Evolutionary conservation across 176 grass and related monocot genomes (phyloP).

Genomic region (Pontederia crassipes): DNA sequence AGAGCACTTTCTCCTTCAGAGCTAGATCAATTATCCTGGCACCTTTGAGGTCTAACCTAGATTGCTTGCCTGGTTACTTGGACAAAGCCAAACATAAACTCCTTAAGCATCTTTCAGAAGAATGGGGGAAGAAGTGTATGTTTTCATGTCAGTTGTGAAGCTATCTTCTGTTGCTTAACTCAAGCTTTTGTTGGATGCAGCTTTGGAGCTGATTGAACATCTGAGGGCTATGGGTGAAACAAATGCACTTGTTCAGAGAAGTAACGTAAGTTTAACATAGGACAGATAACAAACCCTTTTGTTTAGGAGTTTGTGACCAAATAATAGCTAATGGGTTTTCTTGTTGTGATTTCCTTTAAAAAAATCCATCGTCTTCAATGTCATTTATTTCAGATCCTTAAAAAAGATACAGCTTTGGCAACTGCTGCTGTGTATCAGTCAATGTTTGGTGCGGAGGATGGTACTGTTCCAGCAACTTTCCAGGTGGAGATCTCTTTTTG

Average conservation of each 20-base stretch:
- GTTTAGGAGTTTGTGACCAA: neutral
- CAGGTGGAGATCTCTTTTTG: conserved; percentile 31
- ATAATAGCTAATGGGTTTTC: neutral
- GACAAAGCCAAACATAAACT: too few species aligned
- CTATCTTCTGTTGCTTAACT: conserved; percentile 9
- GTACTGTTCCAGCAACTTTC: conserved; percentile 86
- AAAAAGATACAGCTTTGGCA: conserved; percentile 76
- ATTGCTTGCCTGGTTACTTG: too few species aligned
- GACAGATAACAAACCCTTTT: neutral
- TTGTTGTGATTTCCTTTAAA: too few species aligned
- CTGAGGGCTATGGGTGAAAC: conserved; percentile 87
- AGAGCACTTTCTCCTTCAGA: too few species aligned
- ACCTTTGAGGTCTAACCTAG: too few species aligned
- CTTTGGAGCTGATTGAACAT: conserved; percentile 94
- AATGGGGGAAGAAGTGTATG: too few species aligned
- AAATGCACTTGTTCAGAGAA: conserved; percentile 86
- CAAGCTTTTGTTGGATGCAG: conserved; percentile 29
- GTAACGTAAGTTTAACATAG: conserved; percentile 35
- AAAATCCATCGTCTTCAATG: conserved; percentile 7
- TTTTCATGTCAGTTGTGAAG: neutral
- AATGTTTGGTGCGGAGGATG: conserved; percentile 95
- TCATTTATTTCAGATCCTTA: conserved; percentile 44
- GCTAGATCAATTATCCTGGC: too few species aligned
- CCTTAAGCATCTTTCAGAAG: too few species aligned
- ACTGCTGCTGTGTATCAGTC: conserved; percentile 90